A percentile compares a stretch with the other conserved stretches of the same genome.
These are phyloP conservation scores for Cadophora luteo-olivacea DNA, from an alignment of 2,329 filamentous ascomycete genomes.

Conservation along the genomic window DNA sequence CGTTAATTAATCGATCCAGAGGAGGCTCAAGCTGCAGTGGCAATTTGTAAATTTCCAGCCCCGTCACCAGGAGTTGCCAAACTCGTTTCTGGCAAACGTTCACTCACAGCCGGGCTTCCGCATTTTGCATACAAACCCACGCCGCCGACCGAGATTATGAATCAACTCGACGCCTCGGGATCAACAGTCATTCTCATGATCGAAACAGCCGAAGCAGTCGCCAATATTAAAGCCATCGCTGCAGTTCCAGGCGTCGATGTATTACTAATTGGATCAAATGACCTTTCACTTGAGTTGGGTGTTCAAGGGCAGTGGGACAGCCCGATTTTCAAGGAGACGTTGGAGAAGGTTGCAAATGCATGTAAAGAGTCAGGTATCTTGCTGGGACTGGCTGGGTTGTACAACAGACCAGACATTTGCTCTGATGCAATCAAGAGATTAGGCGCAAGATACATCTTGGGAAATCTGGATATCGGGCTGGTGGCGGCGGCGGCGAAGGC, in stretches of 20 bases:
- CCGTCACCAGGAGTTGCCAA: neutral
- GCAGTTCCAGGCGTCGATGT: conserved; percentile 44
- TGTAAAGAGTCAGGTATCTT: neutral
- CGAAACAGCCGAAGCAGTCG: conserved; percentile 33
- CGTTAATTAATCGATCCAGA: too few relatives aligned
- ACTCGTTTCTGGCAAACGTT: conserved; percentile 34
- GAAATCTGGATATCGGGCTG: neutral
- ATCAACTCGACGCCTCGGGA: conserved; percentile 20
- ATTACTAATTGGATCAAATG: conserved; percentile 45
- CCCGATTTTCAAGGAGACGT: conserved; percentile 27
- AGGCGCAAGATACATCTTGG: neutral
- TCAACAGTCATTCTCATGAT: conserved; percentile 39
- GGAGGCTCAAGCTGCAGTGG: neutral
- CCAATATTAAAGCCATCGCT: conserved; percentile 43
- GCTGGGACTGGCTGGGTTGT: neutral
- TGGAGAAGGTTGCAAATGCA: conserved; percentile 32
- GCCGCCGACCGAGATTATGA: conserved; percentile 24
- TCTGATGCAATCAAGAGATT: neutral
- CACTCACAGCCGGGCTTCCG: conserved; percentile 36
- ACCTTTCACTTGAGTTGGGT: conserved; percentile 42
- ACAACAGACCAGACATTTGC: conserved; percentile 1
- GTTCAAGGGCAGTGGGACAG: conserved; percentile 37
- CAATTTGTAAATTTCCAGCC: neutral
- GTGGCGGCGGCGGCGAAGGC: neutral
- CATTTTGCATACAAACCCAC: conserved; percentile 34